phyloP scores from a whole-genome alignment of 2,329 filamentous ascomycete species.

The Colletotrichum orbiculare region DNA sequence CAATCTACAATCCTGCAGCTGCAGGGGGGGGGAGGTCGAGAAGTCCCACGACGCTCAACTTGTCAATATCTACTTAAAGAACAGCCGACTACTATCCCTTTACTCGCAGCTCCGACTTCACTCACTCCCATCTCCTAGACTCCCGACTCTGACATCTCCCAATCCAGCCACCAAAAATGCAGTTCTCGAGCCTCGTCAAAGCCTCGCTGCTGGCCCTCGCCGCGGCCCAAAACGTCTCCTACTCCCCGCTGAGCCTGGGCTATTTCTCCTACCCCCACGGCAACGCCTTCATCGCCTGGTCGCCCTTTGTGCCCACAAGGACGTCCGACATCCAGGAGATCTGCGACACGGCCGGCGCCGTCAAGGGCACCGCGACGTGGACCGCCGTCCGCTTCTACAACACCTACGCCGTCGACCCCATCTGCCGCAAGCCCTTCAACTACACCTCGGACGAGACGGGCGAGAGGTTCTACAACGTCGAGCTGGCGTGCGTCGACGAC shows the following conservation, averaged over 20 bases:
- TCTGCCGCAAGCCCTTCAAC: slow-evolving; percentile 34
- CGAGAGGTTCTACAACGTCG: slow-evolving; percentile 21
- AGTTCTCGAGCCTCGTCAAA: slow-evolving; percentile 3
- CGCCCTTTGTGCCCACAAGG: slow-evolving; percentile 25
- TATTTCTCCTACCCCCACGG: slow-evolving; percentile 3
- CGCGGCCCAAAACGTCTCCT: slow-evolving; percentile 8
- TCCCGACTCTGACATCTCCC: neutral
- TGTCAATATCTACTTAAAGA: too few species aligned
- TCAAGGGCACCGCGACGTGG: slow-evolving; percentile 20
- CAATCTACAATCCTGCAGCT: neutral
- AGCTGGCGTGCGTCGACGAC: slow-evolving; percentile 30
- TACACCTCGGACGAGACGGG: slow-evolving; percentile 9
- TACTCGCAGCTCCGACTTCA: neutral
- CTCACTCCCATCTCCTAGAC: neutral
- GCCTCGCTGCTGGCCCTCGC: slow-evolving; percentile 11
- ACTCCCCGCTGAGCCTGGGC: slow-evolving; percentile 28
- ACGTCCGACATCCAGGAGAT: slow-evolving; percentile 15
- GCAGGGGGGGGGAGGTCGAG: neutral
- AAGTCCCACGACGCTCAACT: too few species aligned
- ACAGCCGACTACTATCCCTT: too few species aligned
- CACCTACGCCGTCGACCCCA: slow-evolving; percentile 18
- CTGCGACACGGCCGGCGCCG: slow-evolving; percentile 9
- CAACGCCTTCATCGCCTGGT: slow-evolving; percentile 26
- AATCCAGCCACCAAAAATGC: neutral
- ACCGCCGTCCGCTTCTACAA: slow-evolving; percentile 5